Conservation (phyloP, 1,284 basidiomycete species). For the Dichomitus squalens region DNA sequence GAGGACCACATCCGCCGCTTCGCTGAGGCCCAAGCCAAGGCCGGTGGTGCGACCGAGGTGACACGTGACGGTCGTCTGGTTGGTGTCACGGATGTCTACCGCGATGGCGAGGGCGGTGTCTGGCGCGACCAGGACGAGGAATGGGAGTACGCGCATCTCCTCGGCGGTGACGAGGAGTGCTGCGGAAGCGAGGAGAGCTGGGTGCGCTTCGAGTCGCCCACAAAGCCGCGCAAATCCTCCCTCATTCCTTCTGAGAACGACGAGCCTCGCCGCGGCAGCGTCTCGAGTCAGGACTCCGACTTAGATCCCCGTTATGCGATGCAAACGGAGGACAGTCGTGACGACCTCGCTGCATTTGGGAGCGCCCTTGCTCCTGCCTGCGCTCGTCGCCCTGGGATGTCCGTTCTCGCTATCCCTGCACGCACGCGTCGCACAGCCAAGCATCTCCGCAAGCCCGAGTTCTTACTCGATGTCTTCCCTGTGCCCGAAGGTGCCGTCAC, state of each 20-base stretch:
- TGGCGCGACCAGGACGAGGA: conserved; percentile 75
- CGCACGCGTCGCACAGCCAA: conserved; percentile 35
- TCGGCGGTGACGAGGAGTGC: conserved; percentile 37
- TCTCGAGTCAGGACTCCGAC: conserved; percentile 55
- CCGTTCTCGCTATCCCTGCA: conserved; percentile 35
- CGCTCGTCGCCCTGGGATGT: conserved; percentile 33
- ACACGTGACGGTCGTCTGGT: conserved; percentile 32
- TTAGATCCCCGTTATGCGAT: conserved; percentile 52
- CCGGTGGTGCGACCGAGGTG: conserved; percentile 30
- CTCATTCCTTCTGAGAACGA: conserved; percentile 20
- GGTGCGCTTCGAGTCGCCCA: conserved; percentile 32
- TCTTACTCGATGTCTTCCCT: conserved; percentile 35
- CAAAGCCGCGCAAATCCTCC: conserved; percentile 15
- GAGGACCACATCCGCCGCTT: conserved; percentile 58
- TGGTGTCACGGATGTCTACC: conserved; percentile 52
- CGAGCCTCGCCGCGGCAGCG: conserved; percentile 45
- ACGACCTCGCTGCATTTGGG: conserved; percentile 38
- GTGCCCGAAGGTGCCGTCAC: conserved; percentile 23
- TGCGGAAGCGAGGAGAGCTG: conserved; percentile 29
- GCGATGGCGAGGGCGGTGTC: conserved; percentile 61
- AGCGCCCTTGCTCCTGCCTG: conserved; percentile 26
- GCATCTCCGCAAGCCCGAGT: conserved; percentile 37
- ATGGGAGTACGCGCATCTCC: conserved; percentile 64
- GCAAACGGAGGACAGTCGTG: conserved; percentile 40
- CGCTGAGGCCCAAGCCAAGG: conserved; percentile 55